These are phyloP conservation scores for Monilinia laxa DNA, from an alignment of 2,329 filamentous ascomycete species.

Conservation along the genomic window DNA sequence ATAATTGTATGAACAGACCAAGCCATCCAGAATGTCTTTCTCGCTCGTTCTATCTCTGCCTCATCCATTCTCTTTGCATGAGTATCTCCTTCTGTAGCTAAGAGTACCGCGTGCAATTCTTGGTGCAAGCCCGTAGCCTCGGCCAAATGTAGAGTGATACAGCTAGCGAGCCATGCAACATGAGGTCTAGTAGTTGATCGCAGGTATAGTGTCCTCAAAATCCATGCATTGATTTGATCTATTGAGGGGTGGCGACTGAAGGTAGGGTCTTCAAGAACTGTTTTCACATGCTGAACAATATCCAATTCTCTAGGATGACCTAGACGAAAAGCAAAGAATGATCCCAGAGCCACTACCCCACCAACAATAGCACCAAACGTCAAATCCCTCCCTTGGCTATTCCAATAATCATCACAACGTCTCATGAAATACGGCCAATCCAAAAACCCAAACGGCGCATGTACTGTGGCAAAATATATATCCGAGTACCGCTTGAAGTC, in stretches of 20 bases:
- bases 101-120: constrained; percentile 27
- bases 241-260: constrained; percentile 25
- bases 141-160: constrained; percentile 37
- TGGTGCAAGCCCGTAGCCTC: constrained; percentile 38
- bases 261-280: constrained; percentile 31
- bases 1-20: constrained; percentile 27
- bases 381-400: constrained; percentile 31
- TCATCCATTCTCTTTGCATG: constrained; percentile 20
- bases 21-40: constrained; percentile 23
- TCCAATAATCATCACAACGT: constrained; percentile 40
- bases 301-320: constrained; percentile 36
- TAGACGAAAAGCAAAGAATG: constrained; percentile 38
- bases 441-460: constrained; percentile 41
- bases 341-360: constrained; percentile 41
- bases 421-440: constrained; percentile 36
- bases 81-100: constrained; percentile 12
- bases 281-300: constrained; percentile 33
- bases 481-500: constrained; percentile 29
- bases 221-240: constrained; percentile 34
- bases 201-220: constrained; percentile 35
- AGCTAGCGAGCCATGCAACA: constrained; percentile 36
- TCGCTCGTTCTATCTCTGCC: constrained; percentile 21
- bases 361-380: constrained; percentile 41
- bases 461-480: constrained; percentile 37
- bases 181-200: constrained; percentile 36